Percentiles rank a stretch among this genome's conserved stretches.
phyloP scores from a whole-genome alignment of 768 basidiomycete species.

The Termitomyces sp. region DNA sequence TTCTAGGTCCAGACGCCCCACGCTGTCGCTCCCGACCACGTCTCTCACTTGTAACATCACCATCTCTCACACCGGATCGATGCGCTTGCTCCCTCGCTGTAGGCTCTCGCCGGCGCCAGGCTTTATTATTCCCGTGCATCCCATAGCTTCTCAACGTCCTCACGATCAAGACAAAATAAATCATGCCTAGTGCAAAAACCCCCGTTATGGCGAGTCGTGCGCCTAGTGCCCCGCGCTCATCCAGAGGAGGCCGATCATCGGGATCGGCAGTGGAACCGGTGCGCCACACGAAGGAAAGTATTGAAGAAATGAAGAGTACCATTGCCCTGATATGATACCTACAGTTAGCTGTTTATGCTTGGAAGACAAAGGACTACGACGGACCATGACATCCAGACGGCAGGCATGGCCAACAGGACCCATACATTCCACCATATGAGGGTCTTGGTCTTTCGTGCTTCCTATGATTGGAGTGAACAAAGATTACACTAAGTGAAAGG shows the following conservation, averaged over 20 bases:
- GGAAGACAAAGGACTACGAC: not conserved
- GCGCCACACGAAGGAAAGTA: conserved; percentile 71
- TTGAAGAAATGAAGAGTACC: conserved; percentile 58
- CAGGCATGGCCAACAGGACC: conserved; percentile 62
- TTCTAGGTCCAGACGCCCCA: conserved; percentile 9
- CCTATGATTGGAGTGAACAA: conserved; percentile 30
- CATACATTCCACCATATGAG: conserved; percentile 53
- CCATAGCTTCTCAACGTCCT: conserved; percentile 62
- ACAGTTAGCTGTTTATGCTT: not conserved
- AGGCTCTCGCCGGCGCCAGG: conserved; percentile 6
- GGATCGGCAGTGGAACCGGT: conserved; percentile 48
- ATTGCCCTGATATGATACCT: conserved; percentile 45
- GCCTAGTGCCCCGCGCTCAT: conserved; percentile 36
- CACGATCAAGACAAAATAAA: conserved; percentile 62
- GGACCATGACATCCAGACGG: conserved; percentile 69
- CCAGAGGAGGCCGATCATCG: conserved; percentile 31
- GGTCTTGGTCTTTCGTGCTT: conserved; percentile 41
- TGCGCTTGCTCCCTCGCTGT: conserved; percentile 4
- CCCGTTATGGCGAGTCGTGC: conserved; percentile 54
- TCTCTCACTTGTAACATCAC: conserved; percentile 20
- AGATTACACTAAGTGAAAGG: not conserved
- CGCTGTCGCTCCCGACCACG: conserved; percentile 25
- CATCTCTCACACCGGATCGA: conserved; percentile 7
- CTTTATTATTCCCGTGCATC: conserved; percentile 15
- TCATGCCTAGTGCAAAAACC: conserved; percentile 52